Percentiles rank a stretch among this genome's conserved stretches.
Conservation (phyloP, 352 stramenopile genomes). For the Pythium insidiosum region DNA sequence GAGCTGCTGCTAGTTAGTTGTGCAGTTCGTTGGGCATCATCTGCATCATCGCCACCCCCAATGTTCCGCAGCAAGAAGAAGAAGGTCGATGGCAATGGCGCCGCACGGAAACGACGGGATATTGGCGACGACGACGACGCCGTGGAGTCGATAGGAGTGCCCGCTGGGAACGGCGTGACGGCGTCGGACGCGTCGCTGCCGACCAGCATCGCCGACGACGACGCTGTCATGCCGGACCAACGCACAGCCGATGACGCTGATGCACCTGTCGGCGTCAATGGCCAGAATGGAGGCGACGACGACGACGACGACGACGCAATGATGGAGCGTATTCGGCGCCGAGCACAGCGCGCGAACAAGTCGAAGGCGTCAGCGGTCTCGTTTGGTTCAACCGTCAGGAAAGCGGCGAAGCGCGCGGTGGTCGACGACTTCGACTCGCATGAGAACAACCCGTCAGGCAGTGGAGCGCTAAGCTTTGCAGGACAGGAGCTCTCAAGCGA, state of each 20-base stretch:
- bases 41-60: too few relatives aligned
- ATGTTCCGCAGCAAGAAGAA: slow-evolving; percentile 40
- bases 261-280: too few relatives aligned
- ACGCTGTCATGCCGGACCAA: slow-evolving; percentile 4
- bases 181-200: background rate
- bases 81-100: slow-evolving; percentile 4
- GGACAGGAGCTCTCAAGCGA: slow-evolving; percentile 11
- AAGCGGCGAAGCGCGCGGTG: slow-evolving; percentile 1
- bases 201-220: background rate
- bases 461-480: slow-evolving; percentile 45
- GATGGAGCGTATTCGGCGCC: slow-evolving; percentile 26
- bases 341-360: slow-evolving; percentile 16
- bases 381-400: slow-evolving; percentile 25
- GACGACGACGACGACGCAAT: slow-evolving; percentile 11
- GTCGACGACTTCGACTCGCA: background rate
- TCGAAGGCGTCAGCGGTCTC: slow-evolving; percentile 19
- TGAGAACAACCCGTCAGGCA: background rate
- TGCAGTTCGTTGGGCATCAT: too few relatives aligned
- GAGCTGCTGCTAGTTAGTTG: too few relatives aligned
- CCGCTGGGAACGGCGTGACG: slow-evolving; percentile 2
- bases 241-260: too few relatives aligned
- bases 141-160: background rate
- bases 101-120: slow-evolving; percentile 23
- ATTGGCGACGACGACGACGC: slow-evolving; percentile 12
- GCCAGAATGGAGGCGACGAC: background rate